Conservation (phyloP, 2,329 filamentous ascomycete genomes). For the Aspergillus sojae region DNA sequence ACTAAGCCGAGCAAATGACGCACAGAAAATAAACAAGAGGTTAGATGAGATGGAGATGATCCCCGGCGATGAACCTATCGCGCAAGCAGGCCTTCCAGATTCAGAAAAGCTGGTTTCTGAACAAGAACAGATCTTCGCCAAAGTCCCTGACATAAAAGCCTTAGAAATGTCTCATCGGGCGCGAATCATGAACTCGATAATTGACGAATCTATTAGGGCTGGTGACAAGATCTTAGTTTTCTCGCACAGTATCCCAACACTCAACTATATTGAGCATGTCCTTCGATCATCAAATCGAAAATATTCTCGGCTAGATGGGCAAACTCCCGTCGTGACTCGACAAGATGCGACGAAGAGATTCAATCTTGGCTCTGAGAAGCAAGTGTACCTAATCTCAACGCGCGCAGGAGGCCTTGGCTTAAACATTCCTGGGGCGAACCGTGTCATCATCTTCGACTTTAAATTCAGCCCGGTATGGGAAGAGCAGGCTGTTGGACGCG, state of each 20-base stretch:
- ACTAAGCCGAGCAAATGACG: slow-evolving; percentile 36
- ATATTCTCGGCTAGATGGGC: slow-evolving; percentile 69
- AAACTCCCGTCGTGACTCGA: slow-evolving; percentile 58
- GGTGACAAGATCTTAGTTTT: slow-evolving; percentile 82
- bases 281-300: slow-evolving; percentile 53
- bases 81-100: slow-evolving; percentile 39
- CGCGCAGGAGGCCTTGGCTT: slow-evolving; percentile 79
- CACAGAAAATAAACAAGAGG: slow-evolving; percentile 17
- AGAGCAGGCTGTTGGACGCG: slow-evolving; percentile 82
- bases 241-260: slow-evolving; percentile 68
- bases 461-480: slow-evolving; percentile 79
- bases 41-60: slow-evolving; percentile 20
- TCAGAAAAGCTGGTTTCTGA: slow-evolving; percentile 35
- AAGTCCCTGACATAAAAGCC: slow-evolving; percentile 41
- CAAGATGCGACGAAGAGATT: slow-evolving; percentile 69
- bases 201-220: slow-evolving; percentile 62
- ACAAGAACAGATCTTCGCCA: slow-evolving; percentile 33
- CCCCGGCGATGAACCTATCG: slow-evolving; percentile 36
- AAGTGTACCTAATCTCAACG: slow-evolving; percentile 80
- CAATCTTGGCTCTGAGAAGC: slow-evolving; percentile 57
- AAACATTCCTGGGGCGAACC: slow-evolving; percentile 81
- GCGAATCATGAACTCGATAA: slow-evolving; percentile 66
- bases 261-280: slow-evolving; percentile 68
- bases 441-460: slow-evolving; percentile 85
- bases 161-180: slow-evolving; percentile 68